Percentiles rank a stretch among this genome's conserved stretches.
These are phyloP conservation scores for Madurella mycetomatis DNA, from an alignment of 2,329 filamentous ascomycete genomes.

Conservation along the genomic window DNA sequence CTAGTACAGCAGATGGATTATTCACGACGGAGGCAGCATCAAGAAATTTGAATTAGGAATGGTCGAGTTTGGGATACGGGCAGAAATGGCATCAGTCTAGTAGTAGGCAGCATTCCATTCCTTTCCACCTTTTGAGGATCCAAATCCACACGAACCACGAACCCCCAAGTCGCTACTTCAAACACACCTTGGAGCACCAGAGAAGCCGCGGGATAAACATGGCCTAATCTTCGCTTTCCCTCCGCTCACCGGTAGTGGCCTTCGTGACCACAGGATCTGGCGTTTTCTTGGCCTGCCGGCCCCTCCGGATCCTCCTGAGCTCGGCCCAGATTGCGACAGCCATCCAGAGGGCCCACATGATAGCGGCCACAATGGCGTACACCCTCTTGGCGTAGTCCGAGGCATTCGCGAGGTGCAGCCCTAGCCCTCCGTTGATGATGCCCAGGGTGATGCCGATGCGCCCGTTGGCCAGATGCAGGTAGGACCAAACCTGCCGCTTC, in stretches of 20 bases:
- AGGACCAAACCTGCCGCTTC: slow-evolving; percentile 38
- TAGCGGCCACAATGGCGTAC: slow-evolving; percentile 37
- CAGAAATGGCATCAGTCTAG: too few species aligned
- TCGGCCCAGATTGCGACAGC: slow-evolving; percentile 31
- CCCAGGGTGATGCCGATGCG: slow-evolving; percentile 37
- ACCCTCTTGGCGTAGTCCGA: slow-evolving; percentile 28
- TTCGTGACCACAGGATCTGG: slow-evolving; percentile 1
- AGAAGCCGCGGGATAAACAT: not conserved
- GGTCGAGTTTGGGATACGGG: too few species aligned
- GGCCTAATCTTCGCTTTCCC: not conserved
- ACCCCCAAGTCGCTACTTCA: too few species aligned
- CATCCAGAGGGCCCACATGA: slow-evolving; percentile 38
- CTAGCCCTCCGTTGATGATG: slow-evolving; percentile 43
- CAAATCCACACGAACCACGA: too few species aligned
- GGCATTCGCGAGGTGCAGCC: slow-evolving; percentile 36
- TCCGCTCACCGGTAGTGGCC: not conserved
- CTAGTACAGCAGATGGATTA: too few species aligned
- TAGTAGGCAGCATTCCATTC: too few species aligned
- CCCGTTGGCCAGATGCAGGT: slow-evolving; percentile 42
- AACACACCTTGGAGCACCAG: too few species aligned
- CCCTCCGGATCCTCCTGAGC: slow-evolving; percentile 22
- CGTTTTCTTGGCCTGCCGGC: not conserved
- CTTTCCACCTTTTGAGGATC: too few species aligned
- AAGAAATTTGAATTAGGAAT: too few species aligned
- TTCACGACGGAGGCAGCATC: too few species aligned